phyloP scores from a whole-genome alignment of 805 yeast species.

The Myxozyma vanderwaltii region DNA sequence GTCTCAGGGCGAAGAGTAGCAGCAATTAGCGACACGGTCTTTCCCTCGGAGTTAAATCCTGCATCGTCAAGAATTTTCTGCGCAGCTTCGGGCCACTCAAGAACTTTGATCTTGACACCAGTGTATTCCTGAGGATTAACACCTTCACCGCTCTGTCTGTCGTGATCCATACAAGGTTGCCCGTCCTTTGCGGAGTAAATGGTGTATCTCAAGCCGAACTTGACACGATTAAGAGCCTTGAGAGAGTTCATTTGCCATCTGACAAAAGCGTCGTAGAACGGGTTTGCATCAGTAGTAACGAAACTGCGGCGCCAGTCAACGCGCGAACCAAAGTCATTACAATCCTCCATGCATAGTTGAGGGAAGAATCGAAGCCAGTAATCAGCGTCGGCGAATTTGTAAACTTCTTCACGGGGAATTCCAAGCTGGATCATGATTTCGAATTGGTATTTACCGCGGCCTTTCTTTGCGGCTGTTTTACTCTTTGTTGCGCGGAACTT shows the following conservation, averaged over 20 bases:
- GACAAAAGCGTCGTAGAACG: constrained; percentile 90
- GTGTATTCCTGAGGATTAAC: constrained; percentile 95
- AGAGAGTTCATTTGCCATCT: constrained; percentile 95
- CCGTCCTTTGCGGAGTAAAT: constrained; percentile 97
- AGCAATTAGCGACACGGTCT: constrained; percentile 82
- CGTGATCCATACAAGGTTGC: constrained; percentile 99
- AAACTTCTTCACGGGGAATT: constrained; percentile 76
- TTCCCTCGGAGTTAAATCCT: constrained; percentile 50
- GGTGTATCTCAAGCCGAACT: constrained; percentile 97
- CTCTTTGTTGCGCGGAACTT: constrained; percentile 92
- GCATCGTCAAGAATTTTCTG: constrained; percentile 49
- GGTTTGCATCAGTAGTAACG: constrained; percentile 93
- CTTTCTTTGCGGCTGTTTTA: constrained; percentile 91
- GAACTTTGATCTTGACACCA: constrained; percentile 80
- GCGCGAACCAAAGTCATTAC: constrained; percentile 81
- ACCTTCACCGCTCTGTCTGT: constrained; percentile 95
- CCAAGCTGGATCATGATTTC: constrained; percentile 97
- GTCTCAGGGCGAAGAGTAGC: constrained; percentile 99
- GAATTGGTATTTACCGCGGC: constrained; percentile 90
- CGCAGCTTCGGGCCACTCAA: constrained; percentile 60
- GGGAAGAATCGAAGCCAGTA: constrained; percentile 94
- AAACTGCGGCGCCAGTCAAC: constrained; percentile 98
- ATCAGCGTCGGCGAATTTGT: constrained; percentile 86
- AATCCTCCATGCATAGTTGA: constrained; percentile 79
- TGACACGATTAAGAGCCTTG: constrained; percentile 83